Evolutionary conservation across 2,329 filamentous ascomycete species (phyloP).

Genomic region (Arthroderma sp.): DNA sequence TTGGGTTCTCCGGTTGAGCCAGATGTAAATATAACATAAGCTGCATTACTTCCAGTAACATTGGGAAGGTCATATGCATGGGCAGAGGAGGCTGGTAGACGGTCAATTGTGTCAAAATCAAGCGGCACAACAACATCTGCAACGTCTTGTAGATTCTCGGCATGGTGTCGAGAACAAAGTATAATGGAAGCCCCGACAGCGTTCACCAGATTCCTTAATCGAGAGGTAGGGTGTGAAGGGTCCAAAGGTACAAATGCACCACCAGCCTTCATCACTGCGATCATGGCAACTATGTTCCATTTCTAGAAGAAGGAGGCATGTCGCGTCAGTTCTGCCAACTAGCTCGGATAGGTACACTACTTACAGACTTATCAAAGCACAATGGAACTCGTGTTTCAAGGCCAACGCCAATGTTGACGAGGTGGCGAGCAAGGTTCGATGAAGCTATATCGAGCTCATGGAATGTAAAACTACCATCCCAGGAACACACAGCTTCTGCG

Average conservation of each 20-base stretch:
- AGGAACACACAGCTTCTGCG: conserved; percentile 13
- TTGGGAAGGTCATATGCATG: conserved; percentile 12
- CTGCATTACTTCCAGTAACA: conserved; percentile 21
- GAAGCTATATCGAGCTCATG: conserved; percentile 25
- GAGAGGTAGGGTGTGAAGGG: conserved; percentile 25
- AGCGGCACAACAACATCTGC: conserved; percentile 18
- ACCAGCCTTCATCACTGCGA: conserved; percentile 31
- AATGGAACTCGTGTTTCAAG: conserved; percentile 25
- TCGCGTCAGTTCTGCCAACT: neutral
- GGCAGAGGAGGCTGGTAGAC: conserved; percentile 11
- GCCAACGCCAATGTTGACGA: conserved; percentile 24
- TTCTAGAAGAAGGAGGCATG: conserved; percentile 15
- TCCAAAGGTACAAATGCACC: conserved; percentile 31
- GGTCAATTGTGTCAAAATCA: conserved; percentile 15
- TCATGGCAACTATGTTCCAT: conserved; percentile 30
- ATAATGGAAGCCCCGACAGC: conserved; percentile 22
- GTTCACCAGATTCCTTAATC: conserved; percentile 21
- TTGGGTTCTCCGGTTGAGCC: conserved; percentile 45
- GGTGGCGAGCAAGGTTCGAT: conserved; percentile 23
- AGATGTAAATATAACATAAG: conserved; percentile 48
- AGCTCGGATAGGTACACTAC: conserved; percentile 6
- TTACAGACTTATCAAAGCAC: conserved; percentile 31
- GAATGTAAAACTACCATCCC: conserved; percentile 25
- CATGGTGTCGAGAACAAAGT: conserved; percentile 20
- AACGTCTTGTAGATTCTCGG: conserved; percentile 13